phyloP scores from a whole-genome alignment of 257 asterid species.

The Linderniella brevidens region DNA sequence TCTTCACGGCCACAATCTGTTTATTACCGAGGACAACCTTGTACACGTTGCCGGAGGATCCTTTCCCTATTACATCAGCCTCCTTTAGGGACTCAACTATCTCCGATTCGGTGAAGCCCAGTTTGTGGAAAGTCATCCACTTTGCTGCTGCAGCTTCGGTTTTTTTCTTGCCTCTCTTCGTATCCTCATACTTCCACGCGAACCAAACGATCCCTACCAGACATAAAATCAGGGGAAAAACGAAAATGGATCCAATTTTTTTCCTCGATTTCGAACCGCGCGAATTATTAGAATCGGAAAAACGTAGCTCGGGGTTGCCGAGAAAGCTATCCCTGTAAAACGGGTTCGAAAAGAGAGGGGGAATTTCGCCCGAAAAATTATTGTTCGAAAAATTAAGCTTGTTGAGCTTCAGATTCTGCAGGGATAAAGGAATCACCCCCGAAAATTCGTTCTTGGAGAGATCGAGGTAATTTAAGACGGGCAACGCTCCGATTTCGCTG shows the following conservation, averaged over 20 bases:
- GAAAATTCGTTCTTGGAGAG: slow-evolving; percentile 47
- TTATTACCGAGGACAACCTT: slow-evolving; percentile 51
- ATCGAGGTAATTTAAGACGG: slow-evolving; percentile 62
- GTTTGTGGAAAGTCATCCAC: slow-evolving; percentile 74
- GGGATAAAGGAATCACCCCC: slow-evolving; percentile 35
- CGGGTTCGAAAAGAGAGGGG: slow-evolving; percentile 26
- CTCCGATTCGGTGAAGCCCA: slow-evolving; percentile 53
- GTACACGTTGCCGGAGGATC: slow-evolving; percentile 68
- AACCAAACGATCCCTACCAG: slow-evolving; percentile 35
- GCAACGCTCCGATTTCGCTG: slow-evolving; percentile 43
- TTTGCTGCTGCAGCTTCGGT: slow-evolving; percentile 22
- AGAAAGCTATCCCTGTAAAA: slow-evolving; percentile 45
- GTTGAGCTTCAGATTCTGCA: slow-evolving; percentile 63
- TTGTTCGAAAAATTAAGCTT: slow-evolving; percentile 47
- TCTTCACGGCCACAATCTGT: slow-evolving; percentile 66
- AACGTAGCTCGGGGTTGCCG: slow-evolving; percentile 56
- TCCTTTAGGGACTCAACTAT: slow-evolving; percentile 39
- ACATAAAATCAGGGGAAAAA: slow-evolving; percentile 20
- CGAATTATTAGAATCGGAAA: slow-evolving; percentile 17
- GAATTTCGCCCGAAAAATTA: slow-evolving; percentile 43
- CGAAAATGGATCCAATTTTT: slow-evolving; percentile 12
- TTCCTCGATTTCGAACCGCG: slow-evolving; percentile 12
- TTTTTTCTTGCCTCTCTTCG: slow-evolving; percentile 12
- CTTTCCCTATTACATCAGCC: slow-evolving; percentile 48
- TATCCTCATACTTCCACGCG: slow-evolving; percentile 24